Conservation (phyloP, 2,329 filamentous ascomycete genomes). For the Pseudogymnoascus sp. region DNA sequence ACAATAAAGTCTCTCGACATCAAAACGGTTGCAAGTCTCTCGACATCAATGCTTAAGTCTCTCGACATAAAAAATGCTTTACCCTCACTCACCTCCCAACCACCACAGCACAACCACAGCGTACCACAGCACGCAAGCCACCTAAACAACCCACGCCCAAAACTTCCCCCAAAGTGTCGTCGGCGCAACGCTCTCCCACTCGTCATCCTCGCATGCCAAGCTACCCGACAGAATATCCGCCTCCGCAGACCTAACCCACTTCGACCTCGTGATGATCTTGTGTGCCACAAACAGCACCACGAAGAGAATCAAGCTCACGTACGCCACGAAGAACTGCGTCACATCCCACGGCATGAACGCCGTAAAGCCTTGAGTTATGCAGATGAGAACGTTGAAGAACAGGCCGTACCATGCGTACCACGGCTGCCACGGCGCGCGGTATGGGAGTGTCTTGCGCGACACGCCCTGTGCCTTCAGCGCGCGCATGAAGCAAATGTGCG, state of each 20-base stretch:
- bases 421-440: constrained; percentile 54
- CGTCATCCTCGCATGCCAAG: constrained; percentile 29
- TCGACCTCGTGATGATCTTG: constrained; percentile 39
- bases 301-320: constrained; percentile 59
- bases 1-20: neutral
- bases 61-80: constrained; percentile 1
- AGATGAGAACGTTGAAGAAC: constrained; percentile 57
- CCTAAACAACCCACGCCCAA: constrained; percentile 20
- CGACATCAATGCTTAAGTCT: constrained; percentile 4
- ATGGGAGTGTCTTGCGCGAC: constrained; percentile 50
- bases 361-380: constrained; percentile 62
- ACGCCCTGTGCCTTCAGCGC: constrained; percentile 51
- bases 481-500: constrained; percentile 60
- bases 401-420: constrained; percentile 59
- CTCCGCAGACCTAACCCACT: constrained; percentile 32
- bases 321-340: constrained; percentile 55
- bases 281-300: constrained; percentile 52
- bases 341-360: constrained; percentile 58
- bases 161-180: constrained; percentile 28
- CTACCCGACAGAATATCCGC: constrained; percentile 38
- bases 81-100: neutral
- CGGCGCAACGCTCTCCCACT: constrained; percentile 30
- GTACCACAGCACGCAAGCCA: neutral
- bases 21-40: constrained; percentile 6
- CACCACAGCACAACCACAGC: neutral